Base-by-base conservation (phyloP, 306 rosid species). In the Delonix regia region DNA sequence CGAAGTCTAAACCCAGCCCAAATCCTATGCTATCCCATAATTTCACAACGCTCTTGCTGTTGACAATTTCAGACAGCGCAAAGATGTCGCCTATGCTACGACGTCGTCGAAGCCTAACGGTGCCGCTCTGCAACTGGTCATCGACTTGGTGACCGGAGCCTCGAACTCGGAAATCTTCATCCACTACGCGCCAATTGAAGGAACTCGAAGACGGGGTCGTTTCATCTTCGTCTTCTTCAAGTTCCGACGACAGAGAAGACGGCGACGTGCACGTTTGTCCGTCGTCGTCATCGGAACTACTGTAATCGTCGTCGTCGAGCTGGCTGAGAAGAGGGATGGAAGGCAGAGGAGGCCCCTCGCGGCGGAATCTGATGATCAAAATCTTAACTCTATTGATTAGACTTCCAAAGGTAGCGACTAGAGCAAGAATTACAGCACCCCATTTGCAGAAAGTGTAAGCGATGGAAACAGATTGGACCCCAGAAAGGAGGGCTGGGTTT, bases 31-130 rank as follows among this genome's bases (percentile, higher is more conserved):
- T 72, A 14, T 90, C 97, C 97, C 99, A 92, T 7, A 92, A 82
- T 53, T 94, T 89, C 11, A 94, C 99, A 6, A 94, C 99, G 85
- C 86, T 89, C 71, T 78, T 80, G 4, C 87, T 86, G 52, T 81
- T 71, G 3, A 85, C 80, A 6, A 91, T 85, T 42, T 95, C 99
- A 1, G 93, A 69, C 79, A 94, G 88, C 4, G 94, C 85, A 51
- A 93, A 88, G 6, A 83, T 19, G 9, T 86, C 91, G 0, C 80
- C 78, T 12, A 88, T 78, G 85, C 91, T 91, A 30, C 82, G 66
- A 6, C 86, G 78, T 0, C 88, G 83, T 49, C 76, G 73, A 18
- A 78, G 79, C 24, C 51, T 57, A 3, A 62, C 41, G 34, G 66
- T 71, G 28, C 47, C 75, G 16, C 70, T 81, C 6, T 69, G 79